Percentiles rank a stretch among this genome's conserved stretches.
phyloP scores from a whole-genome alignment of 768 basidiomycete genomes.

The Mycena sanguinolenta region DNA sequence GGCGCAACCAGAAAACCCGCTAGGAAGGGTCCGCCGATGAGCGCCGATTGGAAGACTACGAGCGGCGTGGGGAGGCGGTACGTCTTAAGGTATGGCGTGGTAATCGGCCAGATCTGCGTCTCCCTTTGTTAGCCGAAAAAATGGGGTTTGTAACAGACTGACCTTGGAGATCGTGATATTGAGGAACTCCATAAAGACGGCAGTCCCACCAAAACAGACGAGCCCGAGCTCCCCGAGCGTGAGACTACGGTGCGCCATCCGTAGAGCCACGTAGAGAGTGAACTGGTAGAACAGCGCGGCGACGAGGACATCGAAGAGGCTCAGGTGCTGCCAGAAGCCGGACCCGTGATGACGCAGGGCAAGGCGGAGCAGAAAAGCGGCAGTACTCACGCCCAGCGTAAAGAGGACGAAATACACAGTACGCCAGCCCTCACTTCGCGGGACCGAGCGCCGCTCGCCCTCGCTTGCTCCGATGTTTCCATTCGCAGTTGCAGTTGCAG shows the following conservation, averaged over 20 bases:
- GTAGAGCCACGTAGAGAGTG: slow-evolving; percentile 88
- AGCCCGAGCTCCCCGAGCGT: slow-evolving; percentile 94
- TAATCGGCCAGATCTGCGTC: slow-evolving; percentile 80
- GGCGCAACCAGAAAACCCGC: slow-evolving; percentile 97
- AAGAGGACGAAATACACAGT: slow-evolving; percentile 77
- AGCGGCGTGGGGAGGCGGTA: slow-evolving; percentile 94
- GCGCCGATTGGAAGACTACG: slow-evolving; percentile 90
- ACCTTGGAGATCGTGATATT: slow-evolving; percentile 89
- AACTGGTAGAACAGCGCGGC: slow-evolving; percentile 91
- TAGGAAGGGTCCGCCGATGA: slow-evolving; percentile 92
- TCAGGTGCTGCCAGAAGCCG: slow-evolving; percentile 83
- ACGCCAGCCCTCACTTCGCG: slow-evolving; percentile 76
- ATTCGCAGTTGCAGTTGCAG: not conserved
- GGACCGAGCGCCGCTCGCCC: slow-evolving; percentile 82
- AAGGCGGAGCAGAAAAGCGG: slow-evolving; percentile 64
- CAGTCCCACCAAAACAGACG: slow-evolving; percentile 90
- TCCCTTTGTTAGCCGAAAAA: slow-evolving; percentile 7
- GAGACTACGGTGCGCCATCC: slow-evolving; percentile 94
- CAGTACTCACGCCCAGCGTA: slow-evolving; percentile 64
- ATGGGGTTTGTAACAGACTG: slow-evolving; percentile 42
- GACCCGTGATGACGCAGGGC: slow-evolving; percentile 56
- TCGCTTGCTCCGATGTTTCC: slow-evolving; percentile 53
- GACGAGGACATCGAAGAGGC: slow-evolving; percentile 78
- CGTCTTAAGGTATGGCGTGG: slow-evolving; percentile 89
- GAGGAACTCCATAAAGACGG: slow-evolving; percentile 86